Base-by-base conservation (phyloP, 108 stramenopile genomes). In the Nannochloropsis gaditana region DNA sequence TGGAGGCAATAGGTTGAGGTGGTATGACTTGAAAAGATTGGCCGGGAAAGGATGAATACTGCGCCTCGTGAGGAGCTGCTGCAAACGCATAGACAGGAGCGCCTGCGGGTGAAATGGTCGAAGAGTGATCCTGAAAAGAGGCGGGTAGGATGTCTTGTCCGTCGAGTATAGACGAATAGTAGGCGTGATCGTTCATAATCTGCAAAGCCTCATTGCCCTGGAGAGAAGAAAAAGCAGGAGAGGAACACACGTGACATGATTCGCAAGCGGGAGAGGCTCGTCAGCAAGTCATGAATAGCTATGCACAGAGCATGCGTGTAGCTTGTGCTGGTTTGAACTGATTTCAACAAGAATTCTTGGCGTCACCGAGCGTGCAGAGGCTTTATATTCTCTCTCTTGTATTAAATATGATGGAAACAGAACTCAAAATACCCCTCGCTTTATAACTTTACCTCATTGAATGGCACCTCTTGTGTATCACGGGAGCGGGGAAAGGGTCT, bases 121-220 rank as follows among this genome's bases (percentile, higher is more conserved):
- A 73, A 2, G 6, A 73, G 59, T 1, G 31, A 31, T 31, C 31
- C 19, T 15, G 59, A 73, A 73, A n/a, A 4, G 59, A 8, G 5
- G 6, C 19, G 3, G 59, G 59, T 73, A 73, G 59, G 59, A 73
- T 15, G 59, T 73, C 59, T 5, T 73, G 59, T 15, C 59, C 59
- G 8, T 73, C 59, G 59, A 73, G 59, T 15, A 73, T 73, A n/a
- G 59, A 73, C 19, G 59, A 73, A n/a, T 73, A 2, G 59, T 15
- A 73, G 6, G 59, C 6, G 59, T 73, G n/a, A 0, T 0, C n/a
- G 2, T 73, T n/a, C 59, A 73, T 73, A n/a, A 73, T 73, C 4
- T 73, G 19, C 59, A 73, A 2, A n/a, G 59, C 59, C 59, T 73
- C 59, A n/a, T n/a, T 73, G 59, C 59, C 59, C 59, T 73, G n/a